A percentile compares a stretch with the other conserved stretches of the same genome.
These are phyloP conservation scores for Pseudopediastrum boryanum DNA, from an alignment of 139 green algal genomes.

Conservation along the genomic window DNA sequence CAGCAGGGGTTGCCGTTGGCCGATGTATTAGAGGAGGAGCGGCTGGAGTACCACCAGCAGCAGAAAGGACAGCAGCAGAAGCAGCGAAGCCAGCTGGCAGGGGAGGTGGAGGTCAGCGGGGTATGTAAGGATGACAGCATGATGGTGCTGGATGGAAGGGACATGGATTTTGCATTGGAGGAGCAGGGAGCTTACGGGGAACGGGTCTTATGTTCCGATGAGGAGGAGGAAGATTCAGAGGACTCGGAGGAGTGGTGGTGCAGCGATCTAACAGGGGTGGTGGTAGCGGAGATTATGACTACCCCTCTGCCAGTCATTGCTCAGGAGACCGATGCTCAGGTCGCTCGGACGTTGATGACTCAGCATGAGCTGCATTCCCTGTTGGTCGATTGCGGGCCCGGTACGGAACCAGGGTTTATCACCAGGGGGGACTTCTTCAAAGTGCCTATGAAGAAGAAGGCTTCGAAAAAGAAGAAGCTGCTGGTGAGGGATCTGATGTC, in stretches of 20 bases:
- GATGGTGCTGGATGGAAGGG: too few species aligned
- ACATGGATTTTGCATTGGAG: too few species aligned
- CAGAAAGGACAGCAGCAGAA: slow-evolving; percentile 5
- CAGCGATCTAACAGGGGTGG: slow-evolving; percentile 16
- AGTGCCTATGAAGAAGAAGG: slow-evolving; percentile 31
- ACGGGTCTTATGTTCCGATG: too few species aligned
- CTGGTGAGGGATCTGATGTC: slow-evolving; percentile 49
- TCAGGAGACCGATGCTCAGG: slow-evolving; percentile 35
- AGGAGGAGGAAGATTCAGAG: not conserved
- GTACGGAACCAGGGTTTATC: slow-evolving; percentile 43
- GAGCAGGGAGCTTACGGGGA: too few species aligned
- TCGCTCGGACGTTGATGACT: slow-evolving; percentile 45
- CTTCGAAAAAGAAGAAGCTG: too few species aligned
- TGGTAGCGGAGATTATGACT: slow-evolving; percentile 33
- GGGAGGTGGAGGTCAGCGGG: not conserved
- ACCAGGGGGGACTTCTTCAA: slow-evolving; percentile 54
- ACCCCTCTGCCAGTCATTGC: slow-evolving; percentile 29
- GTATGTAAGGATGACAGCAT: too few species aligned
- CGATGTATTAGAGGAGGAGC: not conserved
- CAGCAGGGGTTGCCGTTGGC: too few species aligned
- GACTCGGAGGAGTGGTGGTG: slow-evolving; percentile 33
- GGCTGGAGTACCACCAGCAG: not conserved
- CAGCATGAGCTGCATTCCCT: slow-evolving; percentile 39
- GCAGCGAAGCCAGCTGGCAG: not conserved
- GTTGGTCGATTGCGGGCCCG: slow-evolving; percentile 49